A percentile compares a stretch with the other conserved stretches of the same genome.
phyloP scores from a whole-genome alignment of 345 rosid species.

The Crucihimalaya himalaica region DNA sequence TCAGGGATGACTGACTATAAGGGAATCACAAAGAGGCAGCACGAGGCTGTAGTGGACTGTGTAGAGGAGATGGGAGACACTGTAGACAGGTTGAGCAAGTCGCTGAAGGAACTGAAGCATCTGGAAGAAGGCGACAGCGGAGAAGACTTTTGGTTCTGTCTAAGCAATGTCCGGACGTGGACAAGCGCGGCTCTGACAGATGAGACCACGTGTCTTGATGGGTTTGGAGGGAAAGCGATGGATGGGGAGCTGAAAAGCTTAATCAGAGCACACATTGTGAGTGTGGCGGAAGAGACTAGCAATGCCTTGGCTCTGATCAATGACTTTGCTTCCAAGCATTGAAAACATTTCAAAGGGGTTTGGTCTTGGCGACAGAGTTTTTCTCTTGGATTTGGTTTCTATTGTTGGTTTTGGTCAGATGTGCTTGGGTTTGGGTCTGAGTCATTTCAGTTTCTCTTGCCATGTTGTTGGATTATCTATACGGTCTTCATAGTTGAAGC shows the following conservation, averaged over 20 bases:
- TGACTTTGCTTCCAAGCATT: constrained; percentile 54
- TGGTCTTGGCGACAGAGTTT: constrained; percentile 5
- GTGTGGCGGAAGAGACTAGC: constrained; percentile 85
- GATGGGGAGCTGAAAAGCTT: constrained; percentile 64
- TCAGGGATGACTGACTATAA: constrained; percentile 48
- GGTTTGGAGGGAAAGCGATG: constrained; percentile 70
- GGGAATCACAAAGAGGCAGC: constrained; percentile 62
- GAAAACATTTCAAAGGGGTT: constrained; percentile 3
- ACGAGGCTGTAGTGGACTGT: constrained; percentile 69
- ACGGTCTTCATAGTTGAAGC: constrained; percentile 8
- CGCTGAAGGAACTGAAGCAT: constrained; percentile 64
- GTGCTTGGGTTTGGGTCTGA: constrained; percentile 5
- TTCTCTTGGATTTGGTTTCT: constrained; percentile 6
- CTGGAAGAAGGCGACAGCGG: constrained; percentile 50
- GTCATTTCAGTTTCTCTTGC: constrained; percentile 1
- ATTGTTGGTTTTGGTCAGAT: neutral
- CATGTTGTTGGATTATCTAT: constrained; percentile 6
- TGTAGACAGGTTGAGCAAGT: constrained; percentile 68
- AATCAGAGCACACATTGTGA: constrained; percentile 50
- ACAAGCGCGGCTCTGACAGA: constrained; percentile 97
- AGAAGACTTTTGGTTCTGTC: constrained; percentile 64
- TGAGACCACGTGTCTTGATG: constrained; percentile 86
- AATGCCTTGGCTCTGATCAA: constrained; percentile 79
- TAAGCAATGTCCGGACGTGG: constrained; percentile 90
- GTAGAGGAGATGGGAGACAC: constrained; percentile 70